These are phyloP conservation scores for Phoma herbarum DNA, from an alignment of 2,329 filamentous ascomycete genomes.

Conservation along the genomic window DNA sequence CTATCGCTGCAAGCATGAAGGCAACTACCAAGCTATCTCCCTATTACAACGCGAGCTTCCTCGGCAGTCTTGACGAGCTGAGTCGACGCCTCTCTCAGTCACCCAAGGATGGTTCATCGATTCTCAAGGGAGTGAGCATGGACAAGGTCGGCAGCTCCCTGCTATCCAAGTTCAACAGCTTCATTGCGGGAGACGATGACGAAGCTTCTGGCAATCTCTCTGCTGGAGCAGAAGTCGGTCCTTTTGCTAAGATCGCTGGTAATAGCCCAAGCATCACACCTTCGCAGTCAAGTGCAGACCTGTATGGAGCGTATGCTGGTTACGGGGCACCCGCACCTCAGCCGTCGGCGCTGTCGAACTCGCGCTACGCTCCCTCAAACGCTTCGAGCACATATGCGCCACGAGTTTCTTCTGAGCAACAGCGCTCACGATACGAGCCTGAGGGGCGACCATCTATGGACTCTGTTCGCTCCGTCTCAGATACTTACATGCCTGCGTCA, in stretches of 20 bases:
- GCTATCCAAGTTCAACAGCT: conserved; percentile 94
- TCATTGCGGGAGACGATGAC: conserved; percentile 89
- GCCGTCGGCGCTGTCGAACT: conserved; percentile 42
- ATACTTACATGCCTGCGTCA: conserved; percentile 42
- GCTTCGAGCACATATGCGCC: conserved; percentile 53
- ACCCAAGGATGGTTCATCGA: conserved; percentile 82
- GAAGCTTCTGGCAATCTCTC: conserved; percentile 69
- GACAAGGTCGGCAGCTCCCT: conserved; percentile 93
- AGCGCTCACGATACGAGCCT: conserved; percentile 59
- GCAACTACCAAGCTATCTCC: conserved; percentile 83
- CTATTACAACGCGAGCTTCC: conserved; percentile 82
- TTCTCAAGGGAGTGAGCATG: conserved; percentile 89
- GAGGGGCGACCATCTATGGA: conserved; percentile 51
- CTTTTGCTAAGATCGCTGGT: conserved; percentile 83
- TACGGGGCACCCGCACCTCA: conserved; percentile 51
- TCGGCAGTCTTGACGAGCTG: conserved; percentile 82
- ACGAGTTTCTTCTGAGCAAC: conserved; percentile 62
- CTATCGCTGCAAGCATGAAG: conserved; percentile 77
- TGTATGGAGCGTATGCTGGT: conserved; percentile 74
- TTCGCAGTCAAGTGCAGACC: conserved; percentile 75
- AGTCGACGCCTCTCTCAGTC: conserved; percentile 83
- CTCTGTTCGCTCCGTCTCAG: conserved; percentile 44
- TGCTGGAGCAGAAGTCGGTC: conserved; percentile 68
- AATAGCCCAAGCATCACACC: conserved; percentile 60
- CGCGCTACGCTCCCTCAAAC: conserved; percentile 51